These are phyloP conservation scores for Circinella umbellata DNA, from an alignment of 371 early-diverging fungal genomes.

Conservation along the genomic window DNA sequence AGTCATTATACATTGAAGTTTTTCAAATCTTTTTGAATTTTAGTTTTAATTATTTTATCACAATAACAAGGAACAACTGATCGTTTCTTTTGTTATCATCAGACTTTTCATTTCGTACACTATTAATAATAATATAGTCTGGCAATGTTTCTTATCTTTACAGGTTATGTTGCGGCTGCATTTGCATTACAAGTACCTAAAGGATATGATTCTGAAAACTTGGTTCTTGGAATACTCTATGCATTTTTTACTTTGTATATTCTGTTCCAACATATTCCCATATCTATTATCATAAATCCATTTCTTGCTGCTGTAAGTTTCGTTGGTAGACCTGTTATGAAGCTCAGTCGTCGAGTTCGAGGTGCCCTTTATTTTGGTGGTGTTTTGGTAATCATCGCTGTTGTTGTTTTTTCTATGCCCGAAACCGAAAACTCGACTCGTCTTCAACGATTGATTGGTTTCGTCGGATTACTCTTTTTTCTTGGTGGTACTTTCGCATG, in stretches of 20 bases:
- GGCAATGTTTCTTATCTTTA: constrained; percentile 42
- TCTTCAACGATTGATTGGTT: constrained; percentile 74
- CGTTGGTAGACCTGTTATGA: constrained; percentile 28
- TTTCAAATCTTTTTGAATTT: no score
- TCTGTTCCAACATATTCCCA: constrained; percentile 39
- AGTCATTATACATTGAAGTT: not conserved
- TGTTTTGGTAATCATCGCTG: constrained; percentile 56
- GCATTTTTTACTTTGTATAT: constrained; percentile 35
- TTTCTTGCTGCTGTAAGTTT: constrained; percentile 19
- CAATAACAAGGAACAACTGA: no score
- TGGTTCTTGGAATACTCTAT: constrained; percentile 41
- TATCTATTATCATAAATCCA: constrained; percentile 27
- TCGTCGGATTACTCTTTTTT: constrained; percentile 76
- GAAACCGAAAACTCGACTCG: constrained; percentile 61
- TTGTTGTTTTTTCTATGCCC: constrained; percentile 64
- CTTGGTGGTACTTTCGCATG: constrained; percentile 50
- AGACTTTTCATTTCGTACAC: not conserved
- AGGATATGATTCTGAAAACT: constrained; percentile 42
- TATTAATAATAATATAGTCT: constrained; percentile 19
- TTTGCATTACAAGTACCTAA: constrained; percentile 47
- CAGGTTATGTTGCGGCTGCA: constrained; percentile 44
- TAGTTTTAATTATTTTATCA: not conserved
- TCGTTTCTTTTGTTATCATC: not conserved
- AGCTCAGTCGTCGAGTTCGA: constrained; percentile 21
- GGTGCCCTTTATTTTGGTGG: constrained; percentile 34